Evolutionary conservation across 495 filamentous ascomycete genomes (phyloP).

Genomic region (Amniculicola lignicola): DNA sequence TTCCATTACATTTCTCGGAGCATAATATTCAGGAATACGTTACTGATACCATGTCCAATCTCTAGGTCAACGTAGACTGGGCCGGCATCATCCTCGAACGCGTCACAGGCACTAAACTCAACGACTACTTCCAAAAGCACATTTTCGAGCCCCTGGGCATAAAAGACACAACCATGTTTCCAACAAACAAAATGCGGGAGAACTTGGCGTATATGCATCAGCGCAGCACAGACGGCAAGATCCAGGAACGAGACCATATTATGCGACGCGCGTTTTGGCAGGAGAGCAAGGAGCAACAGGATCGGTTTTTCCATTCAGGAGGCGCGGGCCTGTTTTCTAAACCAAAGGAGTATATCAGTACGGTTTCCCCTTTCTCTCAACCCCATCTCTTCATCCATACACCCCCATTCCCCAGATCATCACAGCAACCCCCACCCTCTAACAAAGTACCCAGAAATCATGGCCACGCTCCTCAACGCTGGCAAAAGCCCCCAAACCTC

Average conservation of each 20-base stretch:
- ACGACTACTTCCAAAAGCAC: slow-evolving; percentile 54
- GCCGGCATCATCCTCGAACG: slow-evolving; percentile 57
- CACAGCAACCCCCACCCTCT: background rate
- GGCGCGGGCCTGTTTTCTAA: slow-evolving; percentile 56
- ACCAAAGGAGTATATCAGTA: slow-evolving; percentile 56
- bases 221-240: slow-evolving; percentile 42
- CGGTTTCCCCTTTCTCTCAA: too few relatives aligned
- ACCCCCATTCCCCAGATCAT: background rate
- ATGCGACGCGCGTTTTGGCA: slow-evolving; percentile 46
- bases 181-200: slow-evolving; percentile 49
- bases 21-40: too few relatives aligned
- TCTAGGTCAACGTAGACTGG: slow-evolving; percentile 59
- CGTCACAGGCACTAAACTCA: slow-evolving; percentile 49
- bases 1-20: background rate
- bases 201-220: slow-evolving; percentile 53
- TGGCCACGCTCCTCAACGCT: slow-evolving; percentile 35
- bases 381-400: too few relatives aligned
- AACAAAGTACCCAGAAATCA: slow-evolving; percentile 1
- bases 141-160: slow-evolving; percentile 58
- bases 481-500: slow-evolving; percentile 47
- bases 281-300: slow-evolving; percentile 40
- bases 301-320: slow-evolving; percentile 50
- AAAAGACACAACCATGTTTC: slow-evolving; percentile 54
- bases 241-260: slow-evolving; percentile 49
- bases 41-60: too few relatives aligned